Evolutionary conservation across 2,329 filamentous ascomycete species (phyloP).

Genomic region (Diaporthe eres): DNA sequence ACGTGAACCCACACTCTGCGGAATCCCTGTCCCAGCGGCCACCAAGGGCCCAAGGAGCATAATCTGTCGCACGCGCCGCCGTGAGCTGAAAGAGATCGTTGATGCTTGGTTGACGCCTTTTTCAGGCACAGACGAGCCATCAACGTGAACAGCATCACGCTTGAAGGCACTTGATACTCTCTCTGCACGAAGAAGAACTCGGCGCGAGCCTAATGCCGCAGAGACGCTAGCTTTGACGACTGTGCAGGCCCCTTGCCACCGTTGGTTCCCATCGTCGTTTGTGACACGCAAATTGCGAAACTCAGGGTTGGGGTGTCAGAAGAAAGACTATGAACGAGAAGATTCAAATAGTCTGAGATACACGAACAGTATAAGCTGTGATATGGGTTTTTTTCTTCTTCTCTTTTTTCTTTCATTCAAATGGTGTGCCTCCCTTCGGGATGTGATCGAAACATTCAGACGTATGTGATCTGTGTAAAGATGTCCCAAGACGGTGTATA

Average conservation of each 20-base stretch:
- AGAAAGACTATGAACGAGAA: not conserved
- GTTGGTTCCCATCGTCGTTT: constrained; percentile 6
- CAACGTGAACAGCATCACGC: not conserved
- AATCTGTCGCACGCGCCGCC: constrained; percentile 19
- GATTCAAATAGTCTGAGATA: constrained; percentile 16
- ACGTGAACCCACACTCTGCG: constrained; percentile 15
- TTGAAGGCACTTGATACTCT: not conserved
- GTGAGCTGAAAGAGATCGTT: constrained; percentile 10
- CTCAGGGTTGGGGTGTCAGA: not conserved
- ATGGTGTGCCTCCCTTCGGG: constrained; percentile 9
- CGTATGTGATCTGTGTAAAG: not conserved
- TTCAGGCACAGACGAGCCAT: constrained; percentile 14
- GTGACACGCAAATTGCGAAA: constrained; percentile 1
- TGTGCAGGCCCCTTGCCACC: constrained; percentile 14
- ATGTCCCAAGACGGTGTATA: constrained; percentile 16
- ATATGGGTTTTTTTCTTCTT: not conserved
- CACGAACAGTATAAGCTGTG: not conserved
- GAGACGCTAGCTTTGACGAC: constrained; percentile 14
- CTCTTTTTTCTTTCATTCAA: not conserved
- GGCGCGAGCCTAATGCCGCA: constrained; percentile 8
- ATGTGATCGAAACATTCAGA: not conserved
- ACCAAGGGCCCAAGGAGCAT: constrained; percentile 11
- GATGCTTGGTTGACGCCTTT: not conserved
- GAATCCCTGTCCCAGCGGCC: constrained; percentile 5
- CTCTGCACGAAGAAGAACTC: not conserved